These are phyloP conservation scores for Chytriomyces confervae DNA, from an alignment of 192 early-diverging fungal genomes.

Conservation along the genomic window DNA sequence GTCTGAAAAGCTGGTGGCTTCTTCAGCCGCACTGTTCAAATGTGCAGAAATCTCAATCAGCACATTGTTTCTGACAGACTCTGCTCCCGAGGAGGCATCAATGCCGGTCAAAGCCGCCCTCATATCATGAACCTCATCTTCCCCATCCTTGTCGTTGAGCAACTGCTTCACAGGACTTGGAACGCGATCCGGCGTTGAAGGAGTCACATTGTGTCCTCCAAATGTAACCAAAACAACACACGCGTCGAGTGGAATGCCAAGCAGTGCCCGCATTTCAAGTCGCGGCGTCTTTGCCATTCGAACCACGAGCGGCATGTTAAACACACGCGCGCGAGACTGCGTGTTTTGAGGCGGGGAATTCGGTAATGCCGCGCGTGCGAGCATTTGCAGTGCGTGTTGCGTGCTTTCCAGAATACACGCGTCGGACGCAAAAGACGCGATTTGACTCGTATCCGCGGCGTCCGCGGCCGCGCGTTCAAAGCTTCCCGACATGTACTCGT, in stretches of 20 bases:
- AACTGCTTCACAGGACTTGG: not conserved
- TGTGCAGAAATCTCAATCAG: not conserved
- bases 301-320: constrained; percentile 48
- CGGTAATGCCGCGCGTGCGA: not conserved
- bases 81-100: not conserved
- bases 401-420: not conserved
- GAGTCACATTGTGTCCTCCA: constrained; percentile 45
- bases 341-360: not conserved
- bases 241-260: constrained; percentile 46
- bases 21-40: not conserved
- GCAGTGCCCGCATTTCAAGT: constrained; percentile 28
- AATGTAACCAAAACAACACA: constrained; percentile 55
- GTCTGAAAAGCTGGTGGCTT: not conserved
- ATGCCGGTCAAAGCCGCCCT: not conserved
- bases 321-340: not conserved
- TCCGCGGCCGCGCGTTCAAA: not conserved
- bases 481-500: not conserved
- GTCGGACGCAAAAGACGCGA: too few relatives aligned
- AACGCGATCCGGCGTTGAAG: constrained; percentile 7
- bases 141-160: too few relatives aligned
- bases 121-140: not conserved
- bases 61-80: not conserved
- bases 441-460: not conserved
- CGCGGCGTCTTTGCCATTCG: constrained; percentile 33
- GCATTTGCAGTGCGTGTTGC: not conserved